Evolutionary conservation across 176 grass and related monocot species (phyloP).

Genomic region (Tillandsia leiboldiana): DNA sequence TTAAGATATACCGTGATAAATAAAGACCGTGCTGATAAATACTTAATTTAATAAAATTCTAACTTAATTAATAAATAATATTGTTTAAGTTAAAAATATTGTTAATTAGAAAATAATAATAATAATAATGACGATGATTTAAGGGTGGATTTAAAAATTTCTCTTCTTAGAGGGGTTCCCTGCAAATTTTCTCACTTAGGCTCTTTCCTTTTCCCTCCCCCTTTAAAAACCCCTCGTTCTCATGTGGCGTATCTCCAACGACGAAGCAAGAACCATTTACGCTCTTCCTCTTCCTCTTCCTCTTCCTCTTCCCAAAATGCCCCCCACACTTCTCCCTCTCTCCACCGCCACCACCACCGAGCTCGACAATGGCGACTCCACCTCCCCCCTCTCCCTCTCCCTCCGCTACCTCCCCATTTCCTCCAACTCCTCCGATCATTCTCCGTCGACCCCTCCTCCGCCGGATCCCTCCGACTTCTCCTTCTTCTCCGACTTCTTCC

Average conservation of each 20-base stretch:
- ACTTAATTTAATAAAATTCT: no score
- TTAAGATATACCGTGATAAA: no score
- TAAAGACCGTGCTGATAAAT: no score
- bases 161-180: no score
- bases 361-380: background rate
- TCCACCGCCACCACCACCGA: background rate
- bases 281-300: background rate
- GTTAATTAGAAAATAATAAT: no score
- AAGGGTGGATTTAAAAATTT: no score
- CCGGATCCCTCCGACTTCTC: background rate
- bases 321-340: background rate
- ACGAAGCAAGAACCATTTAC: background rate
- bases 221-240: background rate
- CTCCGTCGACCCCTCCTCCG: background rate
- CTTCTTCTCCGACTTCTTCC: conserved; percentile 1
- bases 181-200: background rate
- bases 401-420: conserved; percentile 3
- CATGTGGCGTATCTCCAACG: background rate
- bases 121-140: no score
- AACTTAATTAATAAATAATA: no score
- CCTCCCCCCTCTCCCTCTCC: background rate
- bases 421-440: no score
- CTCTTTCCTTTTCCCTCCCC: background rate
- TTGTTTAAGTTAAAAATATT: no score
- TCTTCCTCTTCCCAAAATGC: background rate